phyloP scores from a whole-genome alignment of 176 grass and related monocot genomes.

The Oryza rufipogon region DNA sequence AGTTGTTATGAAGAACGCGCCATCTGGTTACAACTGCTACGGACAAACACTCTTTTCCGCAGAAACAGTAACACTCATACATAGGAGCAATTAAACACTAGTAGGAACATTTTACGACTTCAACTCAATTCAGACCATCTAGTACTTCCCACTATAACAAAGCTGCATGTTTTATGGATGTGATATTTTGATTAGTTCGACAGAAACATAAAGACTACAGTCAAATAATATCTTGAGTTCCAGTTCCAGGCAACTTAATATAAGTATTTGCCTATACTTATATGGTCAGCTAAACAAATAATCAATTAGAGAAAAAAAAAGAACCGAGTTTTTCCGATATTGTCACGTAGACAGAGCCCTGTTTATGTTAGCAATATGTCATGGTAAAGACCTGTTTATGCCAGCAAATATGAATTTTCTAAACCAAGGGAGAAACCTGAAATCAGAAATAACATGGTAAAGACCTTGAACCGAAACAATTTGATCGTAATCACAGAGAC shows the following conservation, averaged over 20 bases:
- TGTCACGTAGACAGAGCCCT: neutral
- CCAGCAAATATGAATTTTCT: neutral
- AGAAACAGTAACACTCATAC: neutral
- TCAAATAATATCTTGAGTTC: neutral
- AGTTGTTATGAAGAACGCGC: neutral
- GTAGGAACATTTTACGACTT: neutral
- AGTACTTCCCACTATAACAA: neutral
- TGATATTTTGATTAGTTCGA: neutral
- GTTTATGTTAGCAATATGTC: neutral
- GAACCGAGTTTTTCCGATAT: neutral
- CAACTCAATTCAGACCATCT: neutral
- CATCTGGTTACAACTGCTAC: conserved; percentile 33
- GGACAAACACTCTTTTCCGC: neutral
- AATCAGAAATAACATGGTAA: neutral
- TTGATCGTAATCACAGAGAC: neutral
- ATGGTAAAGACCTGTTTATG: neutral
- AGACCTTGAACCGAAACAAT: neutral
- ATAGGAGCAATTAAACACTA: neutral
- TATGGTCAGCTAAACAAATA: conserved; percentile 5
- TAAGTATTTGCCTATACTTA: neutral
- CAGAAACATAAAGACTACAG: neutral
- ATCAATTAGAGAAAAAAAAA: neutral
- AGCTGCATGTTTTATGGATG: neutral
- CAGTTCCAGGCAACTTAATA: neutral
- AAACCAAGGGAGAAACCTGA: neutral